Base-by-base conservation (phyloP, 2,329 filamentous ascomycete species). In the Phialemonium atrogriseum region DNA sequence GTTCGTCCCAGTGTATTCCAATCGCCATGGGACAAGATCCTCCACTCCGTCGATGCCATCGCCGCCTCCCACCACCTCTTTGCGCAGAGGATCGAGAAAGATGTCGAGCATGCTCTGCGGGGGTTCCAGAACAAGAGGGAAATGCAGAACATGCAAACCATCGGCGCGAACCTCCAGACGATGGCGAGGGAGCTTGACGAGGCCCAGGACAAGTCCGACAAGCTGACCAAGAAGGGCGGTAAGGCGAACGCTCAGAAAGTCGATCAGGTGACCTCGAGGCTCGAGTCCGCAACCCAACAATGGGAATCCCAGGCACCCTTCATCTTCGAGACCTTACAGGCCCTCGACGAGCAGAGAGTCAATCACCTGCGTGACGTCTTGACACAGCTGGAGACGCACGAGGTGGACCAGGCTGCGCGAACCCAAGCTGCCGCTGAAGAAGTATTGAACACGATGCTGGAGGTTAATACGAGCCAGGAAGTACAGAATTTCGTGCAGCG, bases 221-320 rank as follows among this genome's bases (percentile, higher is more conserved):
- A 88, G 60, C 68, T 93, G 31, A 78, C 65, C 49, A 81, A 73
- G 51, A 94, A 89, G 58, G 86, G 83, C 38, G 71, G 72, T 33
- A 86, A 80, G 58, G 77, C 81, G 24, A 87, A 77, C 47, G 71
- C 80, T 3, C 75, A 77, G 36, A 94, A 91, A 56, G 73, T 91
- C 23, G 83, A 87, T 25, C 71, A 70, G 40, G 87, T 86, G 10
- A 70, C 75, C 9, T 66, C 75, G 12, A 80, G 78, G 42, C 73
- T 93, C 25, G 84, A 94, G 41, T 77, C 77, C 38, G 81, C 86
- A n/a, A 75, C 70, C 26, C 73, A 80, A 43, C 83, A 94, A 52
- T 98, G 91, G 91, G 80, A 94, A 34, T 87, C 86, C 1, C 87
- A 94, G 55, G 86, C 91, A 10, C 91, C 91, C 1, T 96, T 85